Percentiles rank a stretch among this genome's conserved stretches.
These are phyloP conservation scores for Penicillium sp. DNA, from an alignment of 2,329 filamentous ascomycete species.

Conservation along the genomic window DNA sequence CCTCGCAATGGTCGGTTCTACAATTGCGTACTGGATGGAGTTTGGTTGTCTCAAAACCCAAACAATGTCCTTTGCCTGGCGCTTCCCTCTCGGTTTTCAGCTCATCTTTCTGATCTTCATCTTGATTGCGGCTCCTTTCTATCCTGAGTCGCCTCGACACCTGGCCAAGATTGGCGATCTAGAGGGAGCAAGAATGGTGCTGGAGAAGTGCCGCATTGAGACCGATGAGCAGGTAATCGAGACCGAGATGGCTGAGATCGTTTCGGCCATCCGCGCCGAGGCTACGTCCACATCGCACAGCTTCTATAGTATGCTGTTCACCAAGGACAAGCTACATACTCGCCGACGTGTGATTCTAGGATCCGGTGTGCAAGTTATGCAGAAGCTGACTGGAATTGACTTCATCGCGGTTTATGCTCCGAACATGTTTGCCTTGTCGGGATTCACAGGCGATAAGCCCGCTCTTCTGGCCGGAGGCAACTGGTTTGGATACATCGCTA, in stretches of 20 bases:
- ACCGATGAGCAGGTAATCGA: constrained; percentile 14
- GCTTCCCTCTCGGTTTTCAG: constrained; percentile 59
- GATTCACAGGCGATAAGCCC: constrained; percentile 20
- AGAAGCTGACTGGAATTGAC: constrained; percentile 23
- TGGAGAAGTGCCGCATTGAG: constrained; percentile 7
- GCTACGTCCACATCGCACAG: constrained; percentile 19
- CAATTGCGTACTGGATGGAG: constrained; percentile 29
- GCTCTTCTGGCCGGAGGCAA: constrained; percentile 22
- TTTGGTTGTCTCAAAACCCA: constrained; percentile 25
- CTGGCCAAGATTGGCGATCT: constrained; percentile 22
- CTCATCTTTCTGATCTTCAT: constrained; percentile 58
- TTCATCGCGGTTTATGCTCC: constrained; percentile 23
- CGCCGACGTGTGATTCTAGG: constrained; percentile 20
- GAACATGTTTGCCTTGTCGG: constrained; percentile 19
- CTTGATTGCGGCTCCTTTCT: constrained; percentile 45
- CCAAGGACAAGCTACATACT: constrained; percentile 21
- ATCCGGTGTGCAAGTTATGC: constrained; percentile 22
- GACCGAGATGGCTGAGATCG: constrained; percentile 23
- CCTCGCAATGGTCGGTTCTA: constrained; percentile 16
- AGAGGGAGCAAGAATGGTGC: constrained; percentile 16
- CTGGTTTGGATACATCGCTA: constrained; percentile 23
- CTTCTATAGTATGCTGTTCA: constrained; percentile 24
- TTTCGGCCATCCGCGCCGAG: constrained; percentile 24
- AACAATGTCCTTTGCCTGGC: constrained; percentile 47
- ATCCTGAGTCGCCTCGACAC: constrained; percentile 46